Evolutionary conservation across 83 land plant genomes (phyloP).

Genomic region (Picea engelmannii): DNA sequence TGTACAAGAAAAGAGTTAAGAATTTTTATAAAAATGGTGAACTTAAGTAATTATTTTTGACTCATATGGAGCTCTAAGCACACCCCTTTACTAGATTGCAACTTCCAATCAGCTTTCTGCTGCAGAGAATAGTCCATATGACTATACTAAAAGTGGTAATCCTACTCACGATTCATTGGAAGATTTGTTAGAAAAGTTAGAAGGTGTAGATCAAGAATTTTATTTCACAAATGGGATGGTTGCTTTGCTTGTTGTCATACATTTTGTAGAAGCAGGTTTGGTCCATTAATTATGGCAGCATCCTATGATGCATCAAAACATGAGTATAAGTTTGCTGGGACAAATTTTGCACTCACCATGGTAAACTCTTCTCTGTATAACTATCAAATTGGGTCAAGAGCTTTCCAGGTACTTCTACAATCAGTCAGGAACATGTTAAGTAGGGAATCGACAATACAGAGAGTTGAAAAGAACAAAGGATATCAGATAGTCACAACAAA

Average conservation of each 20-base stretch:
- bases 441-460: too few relatives aligned
- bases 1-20: slow-evolving; percentile 51
- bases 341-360: too few relatives aligned
- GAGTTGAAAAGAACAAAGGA: too few relatives aligned
- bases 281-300: too few relatives aligned
- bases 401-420: too few relatives aligned
- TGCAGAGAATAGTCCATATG: slow-evolving; percentile 76
- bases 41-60: slow-evolving; percentile 63
- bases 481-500: too few relatives aligned
- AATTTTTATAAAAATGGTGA: slow-evolving; percentile 71
- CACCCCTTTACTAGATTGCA: slow-evolving; percentile 92
- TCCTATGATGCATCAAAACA: too few relatives aligned
- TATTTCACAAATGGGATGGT: slow-evolving; percentile 98
- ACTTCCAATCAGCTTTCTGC: slow-evolving; percentile 96
- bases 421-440: too few relatives aligned
- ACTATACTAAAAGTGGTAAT: slow-evolving; percentile 97
- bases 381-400: too few relatives aligned
- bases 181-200: slow-evolving; percentile 80
- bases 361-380: too few relatives aligned
- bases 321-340: too few relatives aligned
- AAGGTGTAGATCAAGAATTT: slow-evolving; percentile 87
- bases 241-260: slow-evolving; percentile 76
- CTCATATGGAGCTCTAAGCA: slow-evolving; percentile 83
- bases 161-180: slow-evolving; percentile 86
- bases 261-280: slow-evolving; percentile 83